A percentile compares a stretch with the other conserved stretches of the same genome.
Evolutionary conservation across 75 land plant species (phyloP).

Genomic region (Selaginella moellendorffii): DNA sequence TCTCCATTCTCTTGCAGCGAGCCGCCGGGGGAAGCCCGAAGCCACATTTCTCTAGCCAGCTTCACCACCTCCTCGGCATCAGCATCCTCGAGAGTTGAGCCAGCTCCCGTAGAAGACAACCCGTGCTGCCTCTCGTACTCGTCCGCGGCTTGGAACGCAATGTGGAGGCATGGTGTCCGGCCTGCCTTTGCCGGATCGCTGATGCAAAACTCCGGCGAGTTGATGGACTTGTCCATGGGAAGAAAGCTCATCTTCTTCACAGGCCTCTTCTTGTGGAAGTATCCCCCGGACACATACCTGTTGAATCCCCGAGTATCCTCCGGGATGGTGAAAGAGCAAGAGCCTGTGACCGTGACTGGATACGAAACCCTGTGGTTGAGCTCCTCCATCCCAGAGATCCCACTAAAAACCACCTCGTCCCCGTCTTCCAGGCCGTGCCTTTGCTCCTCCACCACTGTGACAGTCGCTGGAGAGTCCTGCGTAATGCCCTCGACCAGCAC

Average conservation of each 20-base stretch:
- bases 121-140: slow-evolving; percentile 23
- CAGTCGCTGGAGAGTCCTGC: slow-evolving; percentile 39
- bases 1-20: too few species aligned
- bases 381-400: slow-evolving; percentile 37
- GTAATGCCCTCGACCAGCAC: slow-evolving; percentile 34
- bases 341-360: slow-evolving; percentile 31
- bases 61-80: slow-evolving; percentile 23
- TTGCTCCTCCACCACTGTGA: slow-evolving; percentile 41
- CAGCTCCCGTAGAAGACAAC: slow-evolving; percentile 4
- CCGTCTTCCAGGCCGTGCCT: slow-evolving; percentile 38
- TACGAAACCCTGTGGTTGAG: slow-evolving; percentile 21
- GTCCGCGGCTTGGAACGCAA: slow-evolving; percentile 38
- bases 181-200: slow-evolving; percentile 22
- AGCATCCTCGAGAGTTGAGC: slow-evolving; percentile 10
- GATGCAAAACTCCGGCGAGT: slow-evolving; percentile 21
- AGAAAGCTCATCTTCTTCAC: slow-evolving; percentile 18
- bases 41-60: slow-evolving; percentile 23
- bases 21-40: too few species aligned
- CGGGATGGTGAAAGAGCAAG: slow-evolving; percentile 33
- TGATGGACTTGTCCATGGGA: slow-evolving; percentile 24
- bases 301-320: slow-evolving; percentile 27
- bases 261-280: slow-evolving; percentile 23
- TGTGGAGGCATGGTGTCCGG: slow-evolving; percentile 21
- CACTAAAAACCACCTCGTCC: slow-evolving; percentile 32
- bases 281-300: slow-evolving; percentile 30